Percentiles rank a stretch among this genome's conserved stretches.
Conservation (phyloP, 805 yeast species). For the Metschnikowia peoriensis region DNA sequence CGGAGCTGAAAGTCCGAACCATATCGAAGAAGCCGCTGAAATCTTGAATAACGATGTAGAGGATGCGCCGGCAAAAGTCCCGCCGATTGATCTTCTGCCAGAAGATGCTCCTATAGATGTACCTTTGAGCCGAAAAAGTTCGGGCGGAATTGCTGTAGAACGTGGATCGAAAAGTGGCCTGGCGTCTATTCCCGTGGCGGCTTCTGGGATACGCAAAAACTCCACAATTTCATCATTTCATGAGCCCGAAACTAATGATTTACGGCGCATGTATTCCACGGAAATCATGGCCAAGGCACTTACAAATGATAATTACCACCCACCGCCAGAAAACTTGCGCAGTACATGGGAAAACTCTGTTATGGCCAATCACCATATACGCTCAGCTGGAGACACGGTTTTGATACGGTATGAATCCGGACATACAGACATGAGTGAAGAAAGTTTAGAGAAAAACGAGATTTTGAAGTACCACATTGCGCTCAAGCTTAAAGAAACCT, state of each 20-base stretch:
- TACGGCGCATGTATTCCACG: constrained; percentile 1
- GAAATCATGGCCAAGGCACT: constrained; percentile 9
- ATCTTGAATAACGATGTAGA: no score
- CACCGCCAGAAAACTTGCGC: constrained; percentile 14
- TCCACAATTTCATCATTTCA: neutral
- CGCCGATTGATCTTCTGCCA: no score
- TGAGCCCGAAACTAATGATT: neutral
- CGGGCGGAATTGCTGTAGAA: neutral
- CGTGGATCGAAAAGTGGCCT: neutral
- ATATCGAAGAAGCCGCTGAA: no score
- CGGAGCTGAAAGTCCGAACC: neutral
- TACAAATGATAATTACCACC: constrained; percentile 1
- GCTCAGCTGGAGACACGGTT: constrained; percentile 9
- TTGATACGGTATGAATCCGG: constrained; percentile 16
- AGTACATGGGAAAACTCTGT: constrained; percentile 31
- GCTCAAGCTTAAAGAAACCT: constrained; percentile 32
- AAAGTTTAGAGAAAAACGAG: constrained; percentile 8
- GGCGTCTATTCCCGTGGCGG: neutral
- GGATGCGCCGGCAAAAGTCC: no score
- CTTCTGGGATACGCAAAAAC: neutral
- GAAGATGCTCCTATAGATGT: neutral
- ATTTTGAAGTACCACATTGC: constrained; percentile 31
- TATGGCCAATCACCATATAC: constrained; percentile 17
- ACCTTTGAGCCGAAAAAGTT: neutral
- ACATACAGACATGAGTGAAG: constrained; percentile 1